Conservation (phyloP, 495 filamentous ascomycete species). For the Aspergillus saccharolyticus region DNA sequence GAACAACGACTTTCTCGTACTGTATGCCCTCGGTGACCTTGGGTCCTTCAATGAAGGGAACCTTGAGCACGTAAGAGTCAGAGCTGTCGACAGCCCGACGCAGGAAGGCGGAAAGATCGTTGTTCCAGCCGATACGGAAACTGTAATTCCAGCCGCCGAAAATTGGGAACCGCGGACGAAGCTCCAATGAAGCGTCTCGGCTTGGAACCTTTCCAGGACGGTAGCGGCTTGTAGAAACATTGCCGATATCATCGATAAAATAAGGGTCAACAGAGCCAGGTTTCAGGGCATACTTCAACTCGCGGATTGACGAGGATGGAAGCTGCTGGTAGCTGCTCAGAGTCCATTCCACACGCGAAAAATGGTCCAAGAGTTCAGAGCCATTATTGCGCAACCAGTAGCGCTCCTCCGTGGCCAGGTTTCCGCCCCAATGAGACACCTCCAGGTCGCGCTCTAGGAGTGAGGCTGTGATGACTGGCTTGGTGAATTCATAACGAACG, state of each 20-base stretch:
- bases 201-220: conserved; percentile 56
- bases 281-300: conserved; percentile 72
- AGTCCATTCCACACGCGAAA: conserved; percentile 82
- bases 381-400: conserved; percentile 85
- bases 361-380: conserved; percentile 76
- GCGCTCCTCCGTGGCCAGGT: conserved; percentile 87
- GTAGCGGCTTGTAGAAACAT: conserved; percentile 90
- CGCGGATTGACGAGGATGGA: conserved; percentile 69
- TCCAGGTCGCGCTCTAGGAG: conserved; percentile 84
- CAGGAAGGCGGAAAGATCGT: conserved; percentile 69
- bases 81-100: conserved; percentile 50
- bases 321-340: conserved; percentile 67
- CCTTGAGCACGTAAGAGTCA: conserved; percentile 77
- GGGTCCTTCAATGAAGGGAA: conserved; percentile 93
- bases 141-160: conserved; percentile 98
- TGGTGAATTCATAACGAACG: conserved; percentile 93
- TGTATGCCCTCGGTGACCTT: conserved; percentile 76
- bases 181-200: conserved; percentile 76
- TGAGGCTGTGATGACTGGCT: conserved; percentile 72
- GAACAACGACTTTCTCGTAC: conserved; percentile 75
- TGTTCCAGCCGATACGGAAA: conserved; percentile 93
- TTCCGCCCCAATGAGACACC: conserved; percentile 96
- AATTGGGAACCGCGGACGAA: conserved; percentile 86
- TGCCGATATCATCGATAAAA: conserved; percentile 95
- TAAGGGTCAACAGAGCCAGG: conserved; percentile 79